These are phyloP conservation scores for Alisma plantagoaquatica DNA, from an alignment of 106 monocot genomes.

Conservation along the genomic window DNA sequence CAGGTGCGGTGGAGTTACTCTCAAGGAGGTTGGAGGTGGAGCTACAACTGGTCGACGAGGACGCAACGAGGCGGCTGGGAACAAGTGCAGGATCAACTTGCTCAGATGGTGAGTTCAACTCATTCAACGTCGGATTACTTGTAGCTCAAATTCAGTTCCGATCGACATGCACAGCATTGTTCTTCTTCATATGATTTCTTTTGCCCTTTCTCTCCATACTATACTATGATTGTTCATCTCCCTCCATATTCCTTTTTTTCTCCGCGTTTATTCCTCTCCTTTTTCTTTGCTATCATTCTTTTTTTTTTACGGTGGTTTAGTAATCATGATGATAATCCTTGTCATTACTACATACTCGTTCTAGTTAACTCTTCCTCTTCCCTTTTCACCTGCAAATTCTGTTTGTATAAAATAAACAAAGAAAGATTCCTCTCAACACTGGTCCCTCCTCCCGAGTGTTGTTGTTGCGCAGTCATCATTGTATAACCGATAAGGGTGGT, in stretches of 20 bases:
- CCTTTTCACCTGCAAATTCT: background rate
- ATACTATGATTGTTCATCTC: background rate
- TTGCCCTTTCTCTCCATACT: background rate
- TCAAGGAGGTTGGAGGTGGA: too few species aligned
- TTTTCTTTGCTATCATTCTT: background rate
- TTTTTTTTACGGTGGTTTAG: background rate
- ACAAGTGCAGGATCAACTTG: too few species aligned
- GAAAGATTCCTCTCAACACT: too few species aligned
- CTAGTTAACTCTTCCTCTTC: background rate
- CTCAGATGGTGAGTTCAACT: too few species aligned
- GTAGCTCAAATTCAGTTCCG: background rate
- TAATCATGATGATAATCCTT: background rate
- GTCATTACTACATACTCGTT: background rate
- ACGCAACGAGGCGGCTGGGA: too few species aligned
- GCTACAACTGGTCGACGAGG: too few species aligned
- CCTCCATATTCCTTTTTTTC: background rate
- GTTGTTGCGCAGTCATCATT: too few species aligned
- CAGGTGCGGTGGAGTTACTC: too few species aligned
- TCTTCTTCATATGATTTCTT: background rate
- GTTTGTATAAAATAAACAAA: too few species aligned
- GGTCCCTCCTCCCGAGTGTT: too few species aligned
- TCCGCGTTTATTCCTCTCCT: background rate
- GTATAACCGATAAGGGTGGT: too few species aligned
- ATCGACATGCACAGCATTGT: background rate
- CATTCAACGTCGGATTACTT: too few species aligned